These are phyloP conservation scores for Sphaerostilbella broomeana DNA, from an alignment of 2,329 filamentous ascomycete genomes.

Conservation along the genomic window DNA sequence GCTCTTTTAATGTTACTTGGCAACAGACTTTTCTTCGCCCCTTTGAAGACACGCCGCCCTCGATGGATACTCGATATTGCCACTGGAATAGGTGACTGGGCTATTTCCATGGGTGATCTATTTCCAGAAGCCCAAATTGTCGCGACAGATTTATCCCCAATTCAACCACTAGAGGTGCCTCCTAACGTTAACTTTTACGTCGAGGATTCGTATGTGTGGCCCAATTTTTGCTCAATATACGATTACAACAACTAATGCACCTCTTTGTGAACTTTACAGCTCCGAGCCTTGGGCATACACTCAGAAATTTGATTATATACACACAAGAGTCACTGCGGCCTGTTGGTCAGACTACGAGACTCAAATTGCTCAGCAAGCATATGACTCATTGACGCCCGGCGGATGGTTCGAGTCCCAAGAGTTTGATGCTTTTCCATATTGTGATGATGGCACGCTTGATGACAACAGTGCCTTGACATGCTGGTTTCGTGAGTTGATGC, in stretches of 20 bases:
- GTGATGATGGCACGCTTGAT: slow-evolving; percentile 41
- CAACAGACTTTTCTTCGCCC: slow-evolving; percentile 37
- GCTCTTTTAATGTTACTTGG: slow-evolving; percentile 33
- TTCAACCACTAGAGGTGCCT: slow-evolving; percentile 60
- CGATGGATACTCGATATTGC: slow-evolving; percentile 36
- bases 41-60: slow-evolving; percentile 32
- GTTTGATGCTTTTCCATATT: slow-evolving; percentile 29
- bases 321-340: slow-evolving; percentile 43
- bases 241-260: background rate
- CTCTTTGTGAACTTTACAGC: slow-evolving; percentile 21
- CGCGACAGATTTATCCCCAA: slow-evolving; percentile 61
- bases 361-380: slow-evolving; percentile 46
- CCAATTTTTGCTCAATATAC: background rate
- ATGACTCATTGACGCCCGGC: slow-evolving; percentile 42
- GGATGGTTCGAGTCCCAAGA: slow-evolving; percentile 52
- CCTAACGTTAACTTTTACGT: slow-evolving; percentile 69
- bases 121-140: slow-evolving; percentile 54
- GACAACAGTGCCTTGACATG: slow-evolving; percentile 30
- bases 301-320: slow-evolving; percentile 50
- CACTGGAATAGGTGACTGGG: slow-evolving; percentile 51
- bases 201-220: slow-evolving; percentile 49
- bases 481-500: slow-evolving; percentile 36
- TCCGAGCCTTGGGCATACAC: slow-evolving; percentile 46
- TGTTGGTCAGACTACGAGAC: slow-evolving; percentile 43
- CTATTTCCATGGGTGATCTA: slow-evolving; percentile 58